These are phyloP conservation scores for Cicer chorassanicum DNA, from an alignment of 306 rosid genomes.

Conservation along the genomic window DNA sequence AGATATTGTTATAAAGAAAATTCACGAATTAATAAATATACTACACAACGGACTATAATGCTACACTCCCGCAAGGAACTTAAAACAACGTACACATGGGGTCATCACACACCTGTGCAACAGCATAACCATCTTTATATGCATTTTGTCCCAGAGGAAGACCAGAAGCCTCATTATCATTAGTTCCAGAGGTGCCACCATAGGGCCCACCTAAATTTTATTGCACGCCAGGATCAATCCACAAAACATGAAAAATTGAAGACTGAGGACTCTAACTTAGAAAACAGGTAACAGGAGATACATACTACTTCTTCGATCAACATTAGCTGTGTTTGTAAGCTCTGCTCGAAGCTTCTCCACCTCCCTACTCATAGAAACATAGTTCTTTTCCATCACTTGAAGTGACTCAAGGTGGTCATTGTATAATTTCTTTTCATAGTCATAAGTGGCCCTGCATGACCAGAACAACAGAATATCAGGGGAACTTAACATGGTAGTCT, in stretches of 20 bases:
- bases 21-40: conserved; percentile 4
- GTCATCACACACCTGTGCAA: conserved; percentile 71
- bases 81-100: conserved; percentile 41
- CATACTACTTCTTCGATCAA: conserved; percentile 76
- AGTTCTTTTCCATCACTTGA: conserved; percentile 95
- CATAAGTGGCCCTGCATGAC: conserved; percentile 81
- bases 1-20: background rate
- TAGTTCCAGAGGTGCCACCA: conserved; percentile 72
- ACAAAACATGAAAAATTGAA: conserved; percentile 40
- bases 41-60: conserved; percentile 30
- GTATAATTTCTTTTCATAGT: conserved; percentile 88
- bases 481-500: conserved; percentile 34
- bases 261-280: conserved; percentile 35
- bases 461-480: conserved; percentile 47
- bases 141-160: conserved; percentile 72
- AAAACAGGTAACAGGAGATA: conserved; percentile 43
- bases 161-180: conserved; percentile 75
- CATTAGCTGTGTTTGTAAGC: conserved; percentile 62
- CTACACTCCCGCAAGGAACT: conserved; percentile 35
- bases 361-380: conserved; percentile 89
- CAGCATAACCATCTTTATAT: conserved; percentile 77
- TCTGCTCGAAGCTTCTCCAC: conserved; percentile 95
- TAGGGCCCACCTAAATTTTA: conserved; percentile 72
- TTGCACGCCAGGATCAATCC: conserved; percentile 44
- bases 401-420: conserved; percentile 94